A percentile compares a stretch with the other conserved stretches of the same genome.
Evolutionary conservation across 129 eudicot species (phyloP).

Genomic region (Kitagawia praeruptora): DNA sequence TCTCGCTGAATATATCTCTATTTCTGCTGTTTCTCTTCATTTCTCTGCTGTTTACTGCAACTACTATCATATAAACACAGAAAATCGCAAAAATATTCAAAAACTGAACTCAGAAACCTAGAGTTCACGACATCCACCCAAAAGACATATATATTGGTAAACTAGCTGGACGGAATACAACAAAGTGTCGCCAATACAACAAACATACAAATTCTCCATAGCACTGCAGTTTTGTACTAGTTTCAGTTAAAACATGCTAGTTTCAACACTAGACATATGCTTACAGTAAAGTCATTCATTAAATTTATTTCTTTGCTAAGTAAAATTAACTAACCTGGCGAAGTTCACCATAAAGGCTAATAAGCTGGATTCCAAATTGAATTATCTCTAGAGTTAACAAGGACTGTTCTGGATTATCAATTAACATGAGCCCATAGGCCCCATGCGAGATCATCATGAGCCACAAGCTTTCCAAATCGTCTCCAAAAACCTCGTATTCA

Average conservation of each 20-base stretch:
- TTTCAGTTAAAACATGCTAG: background rate
- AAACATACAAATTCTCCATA: background rate
- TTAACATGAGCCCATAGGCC: conserved; percentile 36
- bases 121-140: background rate
- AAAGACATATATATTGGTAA: background rate
- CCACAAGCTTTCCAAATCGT: conserved; percentile 81
- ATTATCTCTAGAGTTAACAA: conserved; percentile 41
- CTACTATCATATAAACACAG: background rate
- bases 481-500: conserved; percentile 78
- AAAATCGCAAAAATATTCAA: background rate
- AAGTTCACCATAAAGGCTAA: conserved; percentile 78
- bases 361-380: conserved; percentile 53
- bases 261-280: background rate
- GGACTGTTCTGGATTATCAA: conserved; percentile 23
- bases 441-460: conserved; percentile 52
- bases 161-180: background rate
- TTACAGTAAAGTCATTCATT: background rate
- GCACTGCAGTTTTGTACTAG: background rate
- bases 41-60: background rate
- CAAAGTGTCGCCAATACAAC: background rate
- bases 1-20: background rate
- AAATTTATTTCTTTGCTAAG: background rate
- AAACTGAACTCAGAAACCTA: background rate
- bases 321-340: conserved; percentile 74
- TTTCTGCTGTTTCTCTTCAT: background rate